phyloP scores from a whole-genome alignment of 2,329 filamentous ascomycete species.

The Hymenoscyphus repandus region DNA sequence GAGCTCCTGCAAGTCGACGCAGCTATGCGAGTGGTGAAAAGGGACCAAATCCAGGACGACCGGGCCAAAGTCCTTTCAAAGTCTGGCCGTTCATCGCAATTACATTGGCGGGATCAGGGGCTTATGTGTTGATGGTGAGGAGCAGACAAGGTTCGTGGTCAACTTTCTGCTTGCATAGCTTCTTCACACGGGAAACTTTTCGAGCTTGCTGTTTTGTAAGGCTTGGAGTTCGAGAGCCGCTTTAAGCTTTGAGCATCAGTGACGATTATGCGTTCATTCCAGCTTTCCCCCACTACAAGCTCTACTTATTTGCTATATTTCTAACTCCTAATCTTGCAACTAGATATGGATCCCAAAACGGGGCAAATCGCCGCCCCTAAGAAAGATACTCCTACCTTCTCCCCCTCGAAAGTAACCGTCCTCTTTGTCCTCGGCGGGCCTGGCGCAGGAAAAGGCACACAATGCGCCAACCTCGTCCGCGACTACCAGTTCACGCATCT shows the following conservation, averaged over 20 bases:
- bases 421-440: constrained; percentile 95
- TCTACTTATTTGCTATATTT: constrained; percentile 8
- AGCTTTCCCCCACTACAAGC: background rate
- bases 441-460: constrained; percentile 93
- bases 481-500: constrained; percentile 92
- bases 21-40: constrained; percentile 27
- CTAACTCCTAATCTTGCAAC: constrained; percentile 1
- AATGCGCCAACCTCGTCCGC: constrained; percentile 81
- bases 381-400: constrained; percentile 65
- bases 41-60: constrained; percentile 24
- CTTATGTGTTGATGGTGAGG: constrained; percentile 47
- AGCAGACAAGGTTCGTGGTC: constrained; percentile 35
- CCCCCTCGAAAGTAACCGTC: constrained; percentile 73
- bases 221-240: constrained; percentile 22
- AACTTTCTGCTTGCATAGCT: background rate
- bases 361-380: constrained; percentile 40
- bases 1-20: constrained; percentile 16
- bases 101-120: constrained; percentile 41
- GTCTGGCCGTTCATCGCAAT: constrained; percentile 37
- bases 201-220: background rate
- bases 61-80: constrained; percentile 31
- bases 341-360: constrained; percentile 36
- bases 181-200: no score
- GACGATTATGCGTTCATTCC: background rate
- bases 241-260: constrained; percentile 17